Percentiles rank a stretch among this genome's conserved stretches.
These are phyloP conservation scores for Ceratocystis lukuohia DNA, from an alignment of 2,329 filamentous ascomycete genomes.

Conservation along the genomic window DNA sequence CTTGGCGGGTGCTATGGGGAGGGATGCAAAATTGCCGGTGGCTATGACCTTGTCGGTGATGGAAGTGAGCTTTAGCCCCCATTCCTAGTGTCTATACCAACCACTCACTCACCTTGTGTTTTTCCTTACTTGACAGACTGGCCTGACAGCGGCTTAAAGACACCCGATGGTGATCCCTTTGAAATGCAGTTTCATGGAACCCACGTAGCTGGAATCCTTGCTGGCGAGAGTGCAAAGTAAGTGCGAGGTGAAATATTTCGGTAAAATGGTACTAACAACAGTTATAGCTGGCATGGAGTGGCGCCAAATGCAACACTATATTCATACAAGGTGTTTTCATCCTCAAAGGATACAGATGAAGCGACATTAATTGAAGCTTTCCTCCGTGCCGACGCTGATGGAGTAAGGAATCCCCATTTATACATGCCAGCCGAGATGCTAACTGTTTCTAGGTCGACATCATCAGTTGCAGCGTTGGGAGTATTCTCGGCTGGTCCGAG, in stretches of 20 bases:
- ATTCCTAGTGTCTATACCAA: neutral
- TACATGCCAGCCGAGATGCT: neutral
- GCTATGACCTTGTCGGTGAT: constrained; percentile 29
- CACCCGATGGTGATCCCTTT: constrained; percentile 33
- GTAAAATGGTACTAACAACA: neutral
- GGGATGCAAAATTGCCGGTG: constrained; percentile 29
- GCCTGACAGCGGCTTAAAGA: constrained; percentile 26
- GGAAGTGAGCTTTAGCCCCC: constrained; percentile 7
- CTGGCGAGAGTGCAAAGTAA: constrained; percentile 23
- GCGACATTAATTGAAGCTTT: constrained; percentile 28
- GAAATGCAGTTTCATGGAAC: constrained; percentile 32
- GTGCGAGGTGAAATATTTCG: constrained; percentile 31
- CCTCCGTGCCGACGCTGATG: constrained; percentile 27
- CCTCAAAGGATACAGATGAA: constrained; percentile 30
- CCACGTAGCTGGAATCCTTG: constrained; percentile 26
- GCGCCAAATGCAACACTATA: constrained; percentile 22
- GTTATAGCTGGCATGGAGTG: constrained; percentile 20
- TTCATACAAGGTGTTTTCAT: constrained; percentile 28
- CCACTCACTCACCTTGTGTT: constrained; percentile 2
- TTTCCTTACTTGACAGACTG: constrained; percentile 3
- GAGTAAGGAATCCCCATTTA: constrained; percentile 20
- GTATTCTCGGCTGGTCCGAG: constrained; percentile 29
- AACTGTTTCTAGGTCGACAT: constrained; percentile 26
- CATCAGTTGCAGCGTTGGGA: constrained; percentile 32
- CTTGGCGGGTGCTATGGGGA: constrained; percentile 30